Evolutionary conservation across 169 alveolate genomes (phyloP).

Genomic region (Plasmodium inui): DNA sequence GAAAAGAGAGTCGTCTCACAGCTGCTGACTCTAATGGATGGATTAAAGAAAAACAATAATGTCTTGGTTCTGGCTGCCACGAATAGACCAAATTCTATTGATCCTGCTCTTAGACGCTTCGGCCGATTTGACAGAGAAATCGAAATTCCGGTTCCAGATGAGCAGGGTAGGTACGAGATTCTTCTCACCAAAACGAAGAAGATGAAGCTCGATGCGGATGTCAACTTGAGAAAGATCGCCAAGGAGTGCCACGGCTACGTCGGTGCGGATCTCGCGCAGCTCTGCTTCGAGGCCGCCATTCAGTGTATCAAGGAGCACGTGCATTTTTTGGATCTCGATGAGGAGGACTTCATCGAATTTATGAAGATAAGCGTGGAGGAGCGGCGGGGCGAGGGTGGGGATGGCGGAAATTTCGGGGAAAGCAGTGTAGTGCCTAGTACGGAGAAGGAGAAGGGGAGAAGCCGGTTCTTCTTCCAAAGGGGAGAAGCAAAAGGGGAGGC

Average conservation of each 20-base stretch:
- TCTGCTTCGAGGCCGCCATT: constrained; percentile 93
- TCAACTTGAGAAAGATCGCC: constrained; percentile 89
- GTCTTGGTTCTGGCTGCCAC: constrained; percentile 95
- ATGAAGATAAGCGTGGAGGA: constrained; percentile 40
- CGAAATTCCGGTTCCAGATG: constrained; percentile 90
- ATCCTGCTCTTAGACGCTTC: constrained; percentile 91
- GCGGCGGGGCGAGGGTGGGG: not conserved
- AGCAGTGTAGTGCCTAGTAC: not conserved
- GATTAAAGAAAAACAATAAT: constrained; percentile 80
- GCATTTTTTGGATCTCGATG: constrained; percentile 54
- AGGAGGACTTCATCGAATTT: constrained; percentile 67
- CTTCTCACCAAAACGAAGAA: constrained; percentile 88
- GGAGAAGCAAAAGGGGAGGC: not conserved
- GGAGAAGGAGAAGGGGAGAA: not conserved
- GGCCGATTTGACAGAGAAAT: constrained; percentile 91
- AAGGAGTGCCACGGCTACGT: constrained; percentile 95
- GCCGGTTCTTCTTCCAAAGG: not conserved
- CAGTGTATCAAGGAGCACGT: constrained; percentile 82
- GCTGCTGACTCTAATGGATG: constrained; percentile 91
- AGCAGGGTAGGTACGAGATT: constrained; percentile 91
- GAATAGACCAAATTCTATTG: constrained; percentile 91
- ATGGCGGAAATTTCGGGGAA: not conserved
- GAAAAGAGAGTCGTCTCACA: constrained; percentile 88
- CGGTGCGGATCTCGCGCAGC: constrained; percentile 93
- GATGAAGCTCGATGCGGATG: constrained; percentile 89